A percentile compares a stretch with the other conserved stretches of the same genome.
These are phyloP conservation scores for Lactarius hengduanensis DNA, from an alignment of 768 basidiomycete species.

Conservation along the genomic window DNA sequence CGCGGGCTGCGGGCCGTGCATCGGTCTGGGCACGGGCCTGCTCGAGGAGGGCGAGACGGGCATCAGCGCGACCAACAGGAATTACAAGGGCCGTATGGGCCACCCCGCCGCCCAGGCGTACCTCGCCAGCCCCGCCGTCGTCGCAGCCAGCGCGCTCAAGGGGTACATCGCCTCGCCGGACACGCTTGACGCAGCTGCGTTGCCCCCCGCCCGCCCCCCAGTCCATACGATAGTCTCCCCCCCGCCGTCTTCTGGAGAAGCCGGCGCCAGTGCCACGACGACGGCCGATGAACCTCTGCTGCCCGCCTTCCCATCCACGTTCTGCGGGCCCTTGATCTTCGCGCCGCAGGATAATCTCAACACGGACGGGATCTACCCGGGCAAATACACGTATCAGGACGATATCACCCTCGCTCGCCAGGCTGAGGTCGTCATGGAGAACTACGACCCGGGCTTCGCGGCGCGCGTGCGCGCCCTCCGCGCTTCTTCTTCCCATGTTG, in stretches of 20 bases:
- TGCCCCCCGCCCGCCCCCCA: conserved; percentile 54
- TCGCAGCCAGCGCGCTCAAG: conserved; percentile 91
- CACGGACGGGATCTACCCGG: conserved; percentile 98
- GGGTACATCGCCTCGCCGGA: conserved; percentile 88
- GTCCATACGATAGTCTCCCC: conserved; percentile 51
- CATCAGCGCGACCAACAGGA: conserved; percentile 97
- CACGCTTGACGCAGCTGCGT: conserved; percentile 50
- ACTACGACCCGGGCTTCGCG: conserved; percentile 92
- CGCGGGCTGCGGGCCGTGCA: conserved; percentile 97
- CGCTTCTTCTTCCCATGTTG: conserved; percentile 24
- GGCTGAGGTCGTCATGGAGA: conserved; percentile 98
- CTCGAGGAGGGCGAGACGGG: conserved; percentile 94
- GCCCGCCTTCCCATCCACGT: conserved; percentile 77
- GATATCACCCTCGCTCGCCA: conserved; percentile 95
- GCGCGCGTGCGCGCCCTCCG: conserved; percentile 55
- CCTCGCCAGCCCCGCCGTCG: conserved; percentile 94
- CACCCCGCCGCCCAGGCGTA: conserved; percentile 93
- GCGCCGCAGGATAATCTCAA: conserved; percentile 96
- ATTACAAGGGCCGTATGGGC: conserved; percentile 99
- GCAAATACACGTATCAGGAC: conserved; percentile 99
- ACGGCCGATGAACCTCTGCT: conserved; percentile 60
- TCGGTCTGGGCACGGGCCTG: conserved; percentile 90
- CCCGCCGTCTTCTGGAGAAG: conserved; percentile 27
- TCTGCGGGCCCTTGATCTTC: conserved; percentile 86
- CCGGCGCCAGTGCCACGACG: neutral